phyloP scores from a whole-genome alignment of 257 asterid species.

The Osmanthus fragrans region DNA sequence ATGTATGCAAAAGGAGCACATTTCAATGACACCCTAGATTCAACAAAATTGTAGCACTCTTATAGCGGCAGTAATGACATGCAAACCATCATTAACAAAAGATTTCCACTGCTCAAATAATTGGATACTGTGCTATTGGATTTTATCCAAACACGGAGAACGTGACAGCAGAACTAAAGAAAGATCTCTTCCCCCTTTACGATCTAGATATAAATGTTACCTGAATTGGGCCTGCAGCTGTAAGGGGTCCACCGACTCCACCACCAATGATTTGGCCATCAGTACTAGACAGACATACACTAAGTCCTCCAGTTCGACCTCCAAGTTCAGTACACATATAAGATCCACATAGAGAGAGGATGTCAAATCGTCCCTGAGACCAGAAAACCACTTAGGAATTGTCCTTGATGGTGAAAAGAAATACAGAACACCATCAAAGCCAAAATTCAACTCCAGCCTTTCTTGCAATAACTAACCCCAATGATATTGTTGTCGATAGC shows the following conservation, averaged over 20 bases:
- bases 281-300: slow-evolving; percentile 53
- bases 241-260: slow-evolving; percentile 64
- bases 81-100: not conserved
- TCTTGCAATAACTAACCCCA: not conserved
- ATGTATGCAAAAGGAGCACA: not conserved
- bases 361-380: slow-evolving; percentile 57
- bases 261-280: slow-evolving; percentile 73
- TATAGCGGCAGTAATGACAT: not conserved
- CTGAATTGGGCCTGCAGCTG: slow-evolving; percentile 66
- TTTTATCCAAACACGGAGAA: not conserved
- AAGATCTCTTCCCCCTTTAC: not conserved
- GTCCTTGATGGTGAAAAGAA: not conserved
- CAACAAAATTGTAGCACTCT: not conserved
- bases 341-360: slow-evolving; percentile 62
- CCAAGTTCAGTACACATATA: slow-evolving; percentile 54
- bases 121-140: not conserved
- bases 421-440: not conserved
- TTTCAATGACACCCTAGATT: not conserved
- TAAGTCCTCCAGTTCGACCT: slow-evolving; percentile 57
- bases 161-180: not conserved
- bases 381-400: not conserved
- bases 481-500: not conserved
- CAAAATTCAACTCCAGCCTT: not conserved
- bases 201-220: slow-evolving; percentile 24
- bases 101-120: not conserved